Evolutionary conservation across 345 rosid species (phyloP).

Genomic region (Heritiera littoralis): DNA sequence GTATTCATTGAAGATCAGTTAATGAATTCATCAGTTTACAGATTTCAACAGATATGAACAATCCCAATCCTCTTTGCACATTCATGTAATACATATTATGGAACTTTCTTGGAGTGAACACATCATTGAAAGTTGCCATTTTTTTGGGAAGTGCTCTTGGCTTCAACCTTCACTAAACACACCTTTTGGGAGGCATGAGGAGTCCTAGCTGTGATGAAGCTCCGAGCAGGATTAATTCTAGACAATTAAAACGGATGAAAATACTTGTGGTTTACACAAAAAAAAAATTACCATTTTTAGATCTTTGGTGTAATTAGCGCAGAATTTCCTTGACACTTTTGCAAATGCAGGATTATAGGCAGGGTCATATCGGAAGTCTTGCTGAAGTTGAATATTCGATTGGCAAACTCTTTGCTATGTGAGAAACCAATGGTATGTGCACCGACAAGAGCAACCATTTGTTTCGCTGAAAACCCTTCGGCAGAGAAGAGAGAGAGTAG

Average conservation of each 20-base stretch:
- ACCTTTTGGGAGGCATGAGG: no score
- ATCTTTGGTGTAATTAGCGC: slow-evolving; percentile 46
- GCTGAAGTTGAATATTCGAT: slow-evolving; percentile 48
- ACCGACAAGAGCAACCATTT: slow-evolving; percentile 60
- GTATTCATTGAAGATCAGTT: no score
- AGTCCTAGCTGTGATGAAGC: no score
- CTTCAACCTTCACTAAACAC: no score
- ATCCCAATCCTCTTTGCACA: slow-evolving; percentile 52
- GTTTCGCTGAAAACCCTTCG: slow-evolving; percentile 37
- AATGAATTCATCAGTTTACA: no score
- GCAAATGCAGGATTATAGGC: slow-evolving; percentile 47
- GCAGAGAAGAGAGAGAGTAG: slow-evolving; percentile 40
- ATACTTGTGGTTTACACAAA: no score
- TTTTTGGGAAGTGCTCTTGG: no score
- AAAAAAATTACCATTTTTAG: slow-evolving; percentile 54
- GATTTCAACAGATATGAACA: slow-evolving; percentile 38
- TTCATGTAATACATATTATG: slow-evolving; percentile 78
- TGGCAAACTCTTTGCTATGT: slow-evolving; percentile 68
- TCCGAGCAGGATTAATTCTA: no score
- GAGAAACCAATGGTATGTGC: slow-evolving; percentile 82
- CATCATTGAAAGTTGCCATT: slow-evolving; percentile 70
- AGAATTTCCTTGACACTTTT: slow-evolving; percentile 42
- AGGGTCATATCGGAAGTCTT: slow-evolving; percentile 33
- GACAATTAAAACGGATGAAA: no score
- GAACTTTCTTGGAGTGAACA: slow-evolving; percentile 69